phyloP scores from a whole-genome alignment of 106 monocot species.

The Amphibolis antarctica region DNA sequence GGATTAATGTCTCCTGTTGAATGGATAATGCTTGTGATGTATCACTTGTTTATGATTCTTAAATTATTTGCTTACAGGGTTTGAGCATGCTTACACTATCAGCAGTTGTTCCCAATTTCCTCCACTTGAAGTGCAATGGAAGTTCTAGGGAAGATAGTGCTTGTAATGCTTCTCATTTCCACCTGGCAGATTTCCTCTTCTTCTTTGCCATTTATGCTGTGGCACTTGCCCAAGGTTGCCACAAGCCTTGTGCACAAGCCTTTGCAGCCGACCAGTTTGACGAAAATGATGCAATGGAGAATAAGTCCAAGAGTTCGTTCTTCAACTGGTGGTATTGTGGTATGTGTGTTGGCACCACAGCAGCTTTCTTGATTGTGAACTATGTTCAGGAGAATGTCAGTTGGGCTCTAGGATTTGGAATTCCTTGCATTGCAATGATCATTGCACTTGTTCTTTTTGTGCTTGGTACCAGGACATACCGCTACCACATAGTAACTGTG shows the following conservation, averaged over 20 bases:
- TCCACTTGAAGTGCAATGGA: background rate
- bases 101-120: constrained; percentile 3
- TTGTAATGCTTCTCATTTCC: background rate
- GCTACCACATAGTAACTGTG: constrained; percentile 3
- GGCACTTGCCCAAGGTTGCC: constrained; percentile 30
- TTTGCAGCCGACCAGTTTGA: constrained; percentile 43
- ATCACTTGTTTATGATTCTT: background rate
- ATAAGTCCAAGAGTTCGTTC: constrained; percentile 20
- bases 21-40: no score
- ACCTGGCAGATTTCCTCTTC: constrained; percentile 7
- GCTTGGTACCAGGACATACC: constrained; percentile 21
- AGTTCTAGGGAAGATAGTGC: background rate
- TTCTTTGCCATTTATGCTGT: constrained; percentile 25
- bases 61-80: constrained; percentile 2
- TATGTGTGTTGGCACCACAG: constrained; percentile 17
- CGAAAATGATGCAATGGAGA: constrained; percentile 19
- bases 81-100: constrained; percentile 16
- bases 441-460: constrained; percentile 22
- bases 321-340: constrained; percentile 40
- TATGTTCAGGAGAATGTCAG: constrained; percentile 33
- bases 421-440: constrained; percentile 18
- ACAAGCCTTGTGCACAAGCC: constrained; percentile 29
- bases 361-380: constrained; percentile 12
- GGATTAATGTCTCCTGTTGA: no score
- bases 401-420: constrained; percentile 33